phyloP scores from a whole-genome alignment of 805 yeast species.

The Komagataella pastoris region DNA sequence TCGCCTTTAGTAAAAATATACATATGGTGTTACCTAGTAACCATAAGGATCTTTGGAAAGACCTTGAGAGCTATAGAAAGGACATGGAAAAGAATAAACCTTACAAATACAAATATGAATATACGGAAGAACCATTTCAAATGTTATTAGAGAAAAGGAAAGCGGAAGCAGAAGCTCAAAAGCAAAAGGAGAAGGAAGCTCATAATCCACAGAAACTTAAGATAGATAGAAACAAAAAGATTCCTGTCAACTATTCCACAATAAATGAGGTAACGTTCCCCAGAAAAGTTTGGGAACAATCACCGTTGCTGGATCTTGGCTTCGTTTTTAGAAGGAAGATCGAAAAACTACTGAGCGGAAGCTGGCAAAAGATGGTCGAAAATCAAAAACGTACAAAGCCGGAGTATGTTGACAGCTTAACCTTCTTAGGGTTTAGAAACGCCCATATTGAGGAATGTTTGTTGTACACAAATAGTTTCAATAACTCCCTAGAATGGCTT shows the following conservation, averaged over 20 bases:
- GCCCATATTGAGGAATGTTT: slow-evolving; percentile 65
- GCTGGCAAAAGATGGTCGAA: slow-evolving; percentile 9
- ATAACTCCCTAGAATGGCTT: slow-evolving; percentile 59
- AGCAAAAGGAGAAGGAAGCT: slow-evolving; percentile 17
- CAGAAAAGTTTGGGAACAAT: slow-evolving; percentile 55
- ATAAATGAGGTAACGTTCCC: slow-evolving; percentile 19
- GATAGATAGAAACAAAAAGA: neutral
- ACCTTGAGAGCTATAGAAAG: slow-evolving; percentile 49
- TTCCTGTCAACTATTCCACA: slow-evolving; percentile 2
- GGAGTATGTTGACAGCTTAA: slow-evolving; percentile 7
- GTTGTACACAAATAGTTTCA: slow-evolving; percentile 34
- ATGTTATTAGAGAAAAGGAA: slow-evolving; percentile 48
- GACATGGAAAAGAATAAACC: slow-evolving; percentile 30
- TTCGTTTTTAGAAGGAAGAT: slow-evolving; percentile 48
- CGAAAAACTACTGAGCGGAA: slow-evolving; percentile 45
- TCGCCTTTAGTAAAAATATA: slow-evolving; percentile 70
- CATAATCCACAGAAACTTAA: slow-evolving; percentile 28
- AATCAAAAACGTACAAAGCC: slow-evolving; percentile 4
- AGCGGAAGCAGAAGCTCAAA: slow-evolving; percentile 31
- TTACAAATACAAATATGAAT: slow-evolving; percentile 33
- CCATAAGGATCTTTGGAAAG: slow-evolving; percentile 69
- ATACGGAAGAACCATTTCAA: slow-evolving; percentile 66
- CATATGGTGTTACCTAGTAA: slow-evolving; percentile 80
- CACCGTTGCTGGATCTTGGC: slow-evolving; percentile 57
- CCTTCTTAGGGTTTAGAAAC: slow-evolving; percentile 50